Percentiles rank a stretch among this genome's conserved stretches.
phyloP scores from a whole-genome alignment of 768 basidiomycete genomes.

The Cyclocybe cylindracea region DNA sequence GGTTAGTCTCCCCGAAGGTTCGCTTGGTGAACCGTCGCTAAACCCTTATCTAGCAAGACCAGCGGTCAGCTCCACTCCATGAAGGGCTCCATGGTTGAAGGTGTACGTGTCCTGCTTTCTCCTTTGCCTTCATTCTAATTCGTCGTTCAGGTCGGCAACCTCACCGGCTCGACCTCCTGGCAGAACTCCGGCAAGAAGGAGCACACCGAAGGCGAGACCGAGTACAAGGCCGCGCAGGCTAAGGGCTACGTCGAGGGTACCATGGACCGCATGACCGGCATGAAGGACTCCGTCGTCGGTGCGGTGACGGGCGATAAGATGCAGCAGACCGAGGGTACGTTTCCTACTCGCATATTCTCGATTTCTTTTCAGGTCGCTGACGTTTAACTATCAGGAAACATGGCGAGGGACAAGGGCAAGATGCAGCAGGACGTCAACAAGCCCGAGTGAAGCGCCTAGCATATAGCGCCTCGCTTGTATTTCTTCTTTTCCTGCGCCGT shows the following conservation, averaged over 20 bases:
- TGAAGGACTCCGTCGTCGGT: constrained; percentile 45
- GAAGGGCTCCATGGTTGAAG: constrained; percentile 35
- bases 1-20: too few relatives aligned
- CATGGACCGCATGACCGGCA: constrained; percentile 40
- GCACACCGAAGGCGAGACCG: constrained; percentile 44
- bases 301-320: constrained; percentile 43
- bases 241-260: constrained; percentile 48
- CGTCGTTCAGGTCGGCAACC: constrained; percentile 38
- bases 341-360: not conserved
- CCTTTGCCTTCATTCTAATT: too few relatives aligned
- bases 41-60: constrained; percentile 28
- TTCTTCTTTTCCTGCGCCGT: too few relatives aligned
- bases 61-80: constrained; percentile 38
- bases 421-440: too few relatives aligned
- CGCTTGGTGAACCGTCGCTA: too few relatives aligned
- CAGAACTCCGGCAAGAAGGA: constrained; percentile 42
- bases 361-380: too few relatives aligned
- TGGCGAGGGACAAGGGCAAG: too few relatives aligned
- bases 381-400: too few relatives aligned
- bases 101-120: too few relatives aligned
- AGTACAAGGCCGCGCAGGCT: constrained; percentile 43
- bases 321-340: constrained; percentile 39
- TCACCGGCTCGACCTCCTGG: constrained; percentile 41
- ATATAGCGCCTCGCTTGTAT: too few relatives aligned
- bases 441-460: too few relatives aligned